Evolutionary conservation across 257 asterid species (phyloP).

Genomic region (Euphrasia confusa): DNA sequence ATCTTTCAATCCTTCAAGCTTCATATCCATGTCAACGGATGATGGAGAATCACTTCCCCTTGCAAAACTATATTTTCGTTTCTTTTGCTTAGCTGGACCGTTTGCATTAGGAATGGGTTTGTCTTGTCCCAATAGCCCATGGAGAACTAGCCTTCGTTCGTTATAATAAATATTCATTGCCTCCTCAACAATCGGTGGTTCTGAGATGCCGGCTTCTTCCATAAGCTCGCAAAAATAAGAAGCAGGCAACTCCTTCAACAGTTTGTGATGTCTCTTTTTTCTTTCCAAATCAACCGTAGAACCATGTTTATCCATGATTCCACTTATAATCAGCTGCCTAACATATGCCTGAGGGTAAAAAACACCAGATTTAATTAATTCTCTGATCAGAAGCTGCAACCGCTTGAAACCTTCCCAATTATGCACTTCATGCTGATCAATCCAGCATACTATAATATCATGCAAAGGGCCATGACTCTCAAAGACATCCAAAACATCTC

Average conservation of each 20-base stretch:
- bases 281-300: conserved; percentile 41
- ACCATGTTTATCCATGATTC: conserved; percentile 59
- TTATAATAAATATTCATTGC: conserved; percentile 48
- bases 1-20: conserved; percentile 58
- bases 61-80: conserved; percentile 27
- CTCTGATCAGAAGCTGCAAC: conserved; percentile 56
- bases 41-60: conserved; percentile 38
- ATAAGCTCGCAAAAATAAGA: conserved; percentile 43
- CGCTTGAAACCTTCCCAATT: conserved; percentile 65
- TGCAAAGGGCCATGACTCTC: conserved; percentile 75
- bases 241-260: conserved; percentile 74
- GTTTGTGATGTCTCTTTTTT: conserved; percentile 59
- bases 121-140: conserved; percentile 35
- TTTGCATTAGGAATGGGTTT: conserved; percentile 29
- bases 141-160: conserved; percentile 64
- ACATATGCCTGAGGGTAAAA: conserved; percentile 71
- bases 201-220: conserved; percentile 48
- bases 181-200: conserved; percentile 39
- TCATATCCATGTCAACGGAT: conserved; percentile 32
- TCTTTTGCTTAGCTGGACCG: conserved; percentile 36
- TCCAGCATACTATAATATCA: conserved; percentile 75
- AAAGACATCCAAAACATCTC: conserved; percentile 32
- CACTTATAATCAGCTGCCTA: conserved; percentile 74
- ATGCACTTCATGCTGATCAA: conserved; percentile 83
- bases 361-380: conserved; percentile 54